A percentile compares a stretch with the other conserved stretches of the same genome.
phyloP scores from a whole-genome alignment of 306 rosid species.

The Pueraria montana region DNA sequence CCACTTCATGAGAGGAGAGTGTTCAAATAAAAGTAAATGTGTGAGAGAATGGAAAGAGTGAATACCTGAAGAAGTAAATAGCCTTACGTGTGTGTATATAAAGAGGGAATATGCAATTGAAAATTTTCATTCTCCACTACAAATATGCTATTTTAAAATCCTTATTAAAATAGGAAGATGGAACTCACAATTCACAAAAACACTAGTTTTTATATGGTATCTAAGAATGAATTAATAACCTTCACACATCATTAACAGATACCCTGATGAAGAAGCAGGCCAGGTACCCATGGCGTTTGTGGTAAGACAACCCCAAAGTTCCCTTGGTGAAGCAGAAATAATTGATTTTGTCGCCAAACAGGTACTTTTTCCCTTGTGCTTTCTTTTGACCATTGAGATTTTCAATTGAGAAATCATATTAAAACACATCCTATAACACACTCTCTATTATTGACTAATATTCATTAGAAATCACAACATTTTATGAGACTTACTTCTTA shows the following conservation, averaged over 20 bases:
- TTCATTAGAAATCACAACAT: too few species aligned
- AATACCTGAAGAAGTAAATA: too few species aligned
- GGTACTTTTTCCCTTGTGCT: conserved; percentile 46
- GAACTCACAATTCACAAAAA: neutral
- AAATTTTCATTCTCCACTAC: too few species aligned
- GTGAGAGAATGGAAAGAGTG: too few species aligned
- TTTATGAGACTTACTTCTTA: too few species aligned
- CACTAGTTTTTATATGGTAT: neutral
- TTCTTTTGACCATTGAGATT: neutral
- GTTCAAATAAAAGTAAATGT: too few species aligned
- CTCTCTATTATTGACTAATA: too few species aligned
- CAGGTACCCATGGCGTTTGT: conserved; percentile 78
- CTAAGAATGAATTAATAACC: neutral
- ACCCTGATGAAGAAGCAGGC: conserved; percentile 81
- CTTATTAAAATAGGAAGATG: neutral
- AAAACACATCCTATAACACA: too few species aligned
- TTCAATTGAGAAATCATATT: neutral
- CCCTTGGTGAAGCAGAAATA: conserved; percentile 52
- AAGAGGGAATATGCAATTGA: too few species aligned
- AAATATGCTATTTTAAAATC: neutral
- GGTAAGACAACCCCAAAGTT: conserved; percentile 58
- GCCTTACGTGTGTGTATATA: too few species aligned
- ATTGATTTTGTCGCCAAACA: conserved; percentile 65
- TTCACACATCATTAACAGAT: conserved; percentile 47
- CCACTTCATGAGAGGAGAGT: too few species aligned